phyloP scores from a whole-genome alignment of 2,329 filamentous ascomycete genomes.

The Lizonia empirigonia region DNA sequence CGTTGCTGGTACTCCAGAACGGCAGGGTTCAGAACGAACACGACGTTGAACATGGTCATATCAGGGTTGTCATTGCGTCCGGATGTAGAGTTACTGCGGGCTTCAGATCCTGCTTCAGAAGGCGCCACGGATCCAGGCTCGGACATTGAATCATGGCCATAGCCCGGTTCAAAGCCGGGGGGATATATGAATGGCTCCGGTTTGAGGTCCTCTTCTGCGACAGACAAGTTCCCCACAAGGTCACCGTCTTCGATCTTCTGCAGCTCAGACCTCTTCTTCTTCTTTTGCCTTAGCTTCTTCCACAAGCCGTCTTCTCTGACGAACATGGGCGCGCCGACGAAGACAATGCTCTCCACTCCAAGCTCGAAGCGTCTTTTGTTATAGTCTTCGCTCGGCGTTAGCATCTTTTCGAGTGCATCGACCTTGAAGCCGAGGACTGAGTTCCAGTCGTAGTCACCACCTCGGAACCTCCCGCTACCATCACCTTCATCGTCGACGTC shows the following conservation, averaged over 20 bases:
- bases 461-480: slow-evolving; percentile 23
- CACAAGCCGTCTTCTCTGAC: slow-evolving; percentile 49
- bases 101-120: slow-evolving; percentile 48
- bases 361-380: slow-evolving; percentile 51
- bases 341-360: slow-evolving; percentile 48
- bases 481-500: slow-evolving; percentile 33
- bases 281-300: slow-evolving; percentile 46
- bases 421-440: slow-evolving; percentile 49
- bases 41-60: slow-evolving; percentile 98
- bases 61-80: slow-evolving; percentile 60
- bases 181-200: slow-evolving; percentile 42
- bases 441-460: slow-evolving; percentile 47
- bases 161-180: slow-evolving; percentile 48
- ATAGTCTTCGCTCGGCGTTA: slow-evolving; percentile 45
- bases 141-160: slow-evolving; percentile 47
- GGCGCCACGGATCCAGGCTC: slow-evolving; percentile 35
- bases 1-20: slow-evolving; percentile 74
- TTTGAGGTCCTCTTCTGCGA: slow-evolving; percentile 26
- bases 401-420: slow-evolving; percentile 49
- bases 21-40: slow-evolving; percentile 85
- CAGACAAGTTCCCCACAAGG: slow-evolving; percentile 26
- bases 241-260: slow-evolving; percentile 30
- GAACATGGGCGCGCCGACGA: slow-evolving; percentile 51
- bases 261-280: slow-evolving; percentile 33
- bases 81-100: slow-evolving; percentile 48